Conservation (phyloP, 176 grass and related monocot genomes). For the Dendrocalamus sinicus region DNA sequence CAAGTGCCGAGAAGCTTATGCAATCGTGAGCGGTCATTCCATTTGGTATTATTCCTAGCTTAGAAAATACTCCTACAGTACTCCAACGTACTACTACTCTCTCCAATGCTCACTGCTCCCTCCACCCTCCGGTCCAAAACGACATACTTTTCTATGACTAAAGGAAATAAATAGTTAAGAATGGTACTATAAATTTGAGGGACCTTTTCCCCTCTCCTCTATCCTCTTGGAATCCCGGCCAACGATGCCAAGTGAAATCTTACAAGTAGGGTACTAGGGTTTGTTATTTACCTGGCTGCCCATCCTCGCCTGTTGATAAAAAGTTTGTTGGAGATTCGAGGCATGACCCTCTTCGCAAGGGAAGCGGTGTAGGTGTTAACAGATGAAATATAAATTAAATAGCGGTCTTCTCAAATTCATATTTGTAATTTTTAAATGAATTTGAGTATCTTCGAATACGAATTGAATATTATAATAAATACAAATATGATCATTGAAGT, state of each 20-base stretch:
- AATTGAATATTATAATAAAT: no score
- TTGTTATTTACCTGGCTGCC: neutral
- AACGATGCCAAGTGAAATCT: neutral
- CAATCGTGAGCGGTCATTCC: neutral
- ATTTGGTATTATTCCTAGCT: neutral
- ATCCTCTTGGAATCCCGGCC: neutral
- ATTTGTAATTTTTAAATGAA: no score
- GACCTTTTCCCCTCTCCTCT: neutral
- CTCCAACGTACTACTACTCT: neutral
- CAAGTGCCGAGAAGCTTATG: neutral
- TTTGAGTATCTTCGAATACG: no score
- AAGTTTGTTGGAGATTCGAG: conserved; percentile 35
- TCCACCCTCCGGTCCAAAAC: no score
- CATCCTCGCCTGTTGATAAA: neutral
- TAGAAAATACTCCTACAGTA: neutral
- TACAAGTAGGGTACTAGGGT: neutral
- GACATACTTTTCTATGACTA: no score
- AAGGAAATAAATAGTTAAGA: neutral
- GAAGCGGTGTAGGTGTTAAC: neutral
- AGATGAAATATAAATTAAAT: no score
- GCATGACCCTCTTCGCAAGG: neutral
- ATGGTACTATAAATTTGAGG: neutral
- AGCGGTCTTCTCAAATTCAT: no score
- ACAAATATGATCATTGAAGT: no score
- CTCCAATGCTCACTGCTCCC: neutral